A percentile compares a stretch with the other conserved stretches of the same genome.
Evolutionary conservation across 768 basidiomycete species (phyloP).

Genomic region (Leccinellum luteum): DNA sequence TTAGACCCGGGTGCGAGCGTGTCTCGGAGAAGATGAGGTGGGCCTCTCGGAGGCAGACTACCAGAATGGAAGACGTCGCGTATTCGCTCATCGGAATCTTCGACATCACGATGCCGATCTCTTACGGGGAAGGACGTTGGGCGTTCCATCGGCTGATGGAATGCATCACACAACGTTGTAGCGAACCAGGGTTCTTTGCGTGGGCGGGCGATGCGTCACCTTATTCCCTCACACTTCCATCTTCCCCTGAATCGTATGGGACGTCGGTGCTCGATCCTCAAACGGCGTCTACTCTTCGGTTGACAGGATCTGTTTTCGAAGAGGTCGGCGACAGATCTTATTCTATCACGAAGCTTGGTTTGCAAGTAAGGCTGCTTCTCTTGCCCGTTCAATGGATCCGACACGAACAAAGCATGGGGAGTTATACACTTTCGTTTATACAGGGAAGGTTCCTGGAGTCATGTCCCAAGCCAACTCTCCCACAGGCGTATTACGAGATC

Average conservation of each 20-base stretch:
- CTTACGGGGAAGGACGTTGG: conserved; percentile 15
- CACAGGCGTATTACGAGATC: conserved; percentile 14
- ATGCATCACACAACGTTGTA: conserved; percentile 6
- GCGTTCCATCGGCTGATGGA: conserved; percentile 13
- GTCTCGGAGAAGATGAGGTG: conserved; percentile 16
- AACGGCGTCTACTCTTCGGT: not conserved
- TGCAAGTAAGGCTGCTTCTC: conserved; percentile 10
- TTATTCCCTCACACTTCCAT: conserved; percentile 6
- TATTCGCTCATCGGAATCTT: conserved; percentile 16
- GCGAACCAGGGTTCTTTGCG: conserved; percentile 14
- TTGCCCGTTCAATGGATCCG: conserved; percentile 9
- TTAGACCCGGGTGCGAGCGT: conserved; percentile 8
- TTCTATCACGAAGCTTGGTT: conserved; percentile 14
- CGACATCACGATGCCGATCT: conserved; percentile 13
- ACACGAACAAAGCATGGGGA: not conserved
- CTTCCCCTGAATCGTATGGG: conserved; percentile 12
- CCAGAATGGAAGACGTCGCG: conserved; percentile 8
- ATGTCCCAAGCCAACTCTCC: conserved; percentile 5
- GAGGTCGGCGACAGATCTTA: conserved; percentile 16
- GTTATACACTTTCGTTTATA: conserved; percentile 14
- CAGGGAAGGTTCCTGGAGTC: conserved; percentile 11
- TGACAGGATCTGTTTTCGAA: conserved; percentile 15
- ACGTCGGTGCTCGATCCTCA: not conserved
- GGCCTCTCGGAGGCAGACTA: conserved; percentile 12
- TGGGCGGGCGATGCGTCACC: conserved; percentile 14